A percentile compares a stretch with the other conserved stretches of the same genome.
These are phyloP conservation scores for Solanum rostratum DNA, from an alignment of 257 asterid species.

Conservation along the genomic window DNA sequence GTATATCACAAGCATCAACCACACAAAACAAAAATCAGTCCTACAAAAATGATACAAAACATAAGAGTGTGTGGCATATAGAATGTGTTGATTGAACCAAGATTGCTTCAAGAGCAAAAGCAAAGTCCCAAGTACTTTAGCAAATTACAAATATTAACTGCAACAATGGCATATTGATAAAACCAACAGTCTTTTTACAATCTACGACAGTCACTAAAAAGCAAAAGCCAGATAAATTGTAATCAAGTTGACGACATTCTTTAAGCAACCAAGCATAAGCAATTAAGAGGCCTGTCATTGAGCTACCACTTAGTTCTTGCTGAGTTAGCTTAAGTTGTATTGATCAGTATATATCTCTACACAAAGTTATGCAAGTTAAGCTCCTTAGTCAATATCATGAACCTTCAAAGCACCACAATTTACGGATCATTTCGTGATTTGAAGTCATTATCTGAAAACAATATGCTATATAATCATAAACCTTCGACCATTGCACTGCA, in stretches of 20 bases:
- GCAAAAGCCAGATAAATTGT: neutral
- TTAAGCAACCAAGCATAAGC: neutral
- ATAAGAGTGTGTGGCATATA: neutral
- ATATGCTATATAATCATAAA: neutral
- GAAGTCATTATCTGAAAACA: neutral
- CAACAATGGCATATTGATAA: neutral
- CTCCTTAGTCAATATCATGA: neutral
- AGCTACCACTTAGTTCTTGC: neutral
- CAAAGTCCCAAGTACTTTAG: neutral
- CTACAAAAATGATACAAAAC: neutral
- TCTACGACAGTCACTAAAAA: neutral
- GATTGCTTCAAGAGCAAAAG: neutral
- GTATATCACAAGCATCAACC: neutral
- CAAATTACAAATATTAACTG: neutral
- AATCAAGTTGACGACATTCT: neutral
- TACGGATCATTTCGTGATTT: neutral
- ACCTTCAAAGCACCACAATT: neutral
- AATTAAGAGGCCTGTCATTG: neutral
- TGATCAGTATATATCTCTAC: neutral
- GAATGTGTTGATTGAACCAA: neutral
- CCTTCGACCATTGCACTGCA: neutral
- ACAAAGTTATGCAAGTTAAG: neutral
- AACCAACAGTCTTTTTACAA: neutral
- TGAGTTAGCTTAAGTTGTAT: neutral
- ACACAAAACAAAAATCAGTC: neutral